A percentile compares a stretch with the other conserved stretches of the same genome.
Conservation (phyloP, 2,329 filamentous ascomycete species). For the Arthrobotrys musiformis region DNA sequence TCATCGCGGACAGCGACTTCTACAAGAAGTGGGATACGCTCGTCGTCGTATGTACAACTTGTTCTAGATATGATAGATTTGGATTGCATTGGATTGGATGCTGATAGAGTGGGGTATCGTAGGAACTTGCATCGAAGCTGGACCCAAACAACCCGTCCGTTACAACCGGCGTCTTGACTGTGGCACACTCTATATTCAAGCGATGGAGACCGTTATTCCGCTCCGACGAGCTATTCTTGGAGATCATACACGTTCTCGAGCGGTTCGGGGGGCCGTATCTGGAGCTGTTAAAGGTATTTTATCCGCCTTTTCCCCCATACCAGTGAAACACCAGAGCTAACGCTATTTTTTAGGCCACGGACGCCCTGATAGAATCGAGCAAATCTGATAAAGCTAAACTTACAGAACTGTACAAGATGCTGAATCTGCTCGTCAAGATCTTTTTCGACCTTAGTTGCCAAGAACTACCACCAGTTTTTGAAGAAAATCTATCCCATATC, state of each 20-base stretch:
- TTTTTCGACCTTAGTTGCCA: conserved; percentile 98
- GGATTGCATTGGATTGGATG: not conserved
- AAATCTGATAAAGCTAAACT: conserved; percentile 78
- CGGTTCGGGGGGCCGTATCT: conserved; percentile 88
- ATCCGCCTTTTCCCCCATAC: no score
- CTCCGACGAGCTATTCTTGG: conserved; percentile 89
- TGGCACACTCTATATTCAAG: conserved; percentile 97
- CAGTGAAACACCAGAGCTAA: not conserved
- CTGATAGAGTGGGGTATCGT: conserved; percentile 10
- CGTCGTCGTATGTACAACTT: conserved; percentile 72
- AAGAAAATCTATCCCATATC: conserved; percentile 83
- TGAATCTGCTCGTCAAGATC: conserved; percentile 89
- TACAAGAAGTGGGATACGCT: conserved; percentile 97
- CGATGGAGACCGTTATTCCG: conserved; percentile 94
- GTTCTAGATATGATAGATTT: not conserved
- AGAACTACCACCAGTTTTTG: conserved; percentile 92
- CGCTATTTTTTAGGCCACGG: conserved; percentile 63
- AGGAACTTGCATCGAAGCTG: conserved; percentile 51
- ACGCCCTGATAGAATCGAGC: conserved; percentile 75
- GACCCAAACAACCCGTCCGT: conserved; percentile 75
- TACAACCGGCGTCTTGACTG: conserved; percentile 80
- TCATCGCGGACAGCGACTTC: conserved; percentile 98
- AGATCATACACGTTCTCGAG: conserved; percentile 93
- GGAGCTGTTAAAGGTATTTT: conserved; percentile 75
- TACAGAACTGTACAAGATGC: conserved; percentile 80